phyloP scores from a whole-genome alignment of 306 rosid species.

The Malus orientalis region DNA sequence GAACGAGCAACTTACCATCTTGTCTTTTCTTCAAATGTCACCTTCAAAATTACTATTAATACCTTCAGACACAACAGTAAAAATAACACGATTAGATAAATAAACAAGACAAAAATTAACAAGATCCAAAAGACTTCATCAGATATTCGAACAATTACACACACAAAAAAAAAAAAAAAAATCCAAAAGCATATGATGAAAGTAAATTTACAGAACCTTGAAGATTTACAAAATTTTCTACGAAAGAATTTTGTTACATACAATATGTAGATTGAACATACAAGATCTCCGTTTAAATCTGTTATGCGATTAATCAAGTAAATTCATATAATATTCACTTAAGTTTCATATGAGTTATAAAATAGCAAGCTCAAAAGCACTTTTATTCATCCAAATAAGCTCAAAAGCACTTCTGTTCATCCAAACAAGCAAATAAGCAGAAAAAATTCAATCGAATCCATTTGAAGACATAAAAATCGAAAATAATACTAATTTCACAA shows the following conservation, averaged over 20 bases:
- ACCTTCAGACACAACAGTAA: background rate
- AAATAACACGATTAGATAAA: background rate
- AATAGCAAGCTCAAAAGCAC: background rate
- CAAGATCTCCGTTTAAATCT: background rate
- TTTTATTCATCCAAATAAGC: background rate
- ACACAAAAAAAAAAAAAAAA: background rate
- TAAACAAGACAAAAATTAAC: background rate
- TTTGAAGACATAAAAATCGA: background rate
- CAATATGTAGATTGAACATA: too few species aligned
- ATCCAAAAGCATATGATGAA: background rate
- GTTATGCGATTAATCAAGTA: background rate
- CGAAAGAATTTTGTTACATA: background rate
- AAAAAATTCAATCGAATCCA: background rate
- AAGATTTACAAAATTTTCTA: too few species aligned
- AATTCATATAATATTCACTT: background rate
- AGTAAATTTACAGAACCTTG: background rate
- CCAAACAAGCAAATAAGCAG: background rate
- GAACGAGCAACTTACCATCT: slow-evolving; percentile 42
- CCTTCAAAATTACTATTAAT: background rate
- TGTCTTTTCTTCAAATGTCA: slow-evolving; percentile 22
- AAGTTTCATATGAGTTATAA: background rate
- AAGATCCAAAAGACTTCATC: background rate
- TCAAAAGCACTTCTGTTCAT: background rate
- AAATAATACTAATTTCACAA: background rate
- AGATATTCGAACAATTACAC: background rate